Base-by-base conservation (phyloP, 768 basidiomycete genomes). In the Leccinum olivaceopallidum region DNA sequence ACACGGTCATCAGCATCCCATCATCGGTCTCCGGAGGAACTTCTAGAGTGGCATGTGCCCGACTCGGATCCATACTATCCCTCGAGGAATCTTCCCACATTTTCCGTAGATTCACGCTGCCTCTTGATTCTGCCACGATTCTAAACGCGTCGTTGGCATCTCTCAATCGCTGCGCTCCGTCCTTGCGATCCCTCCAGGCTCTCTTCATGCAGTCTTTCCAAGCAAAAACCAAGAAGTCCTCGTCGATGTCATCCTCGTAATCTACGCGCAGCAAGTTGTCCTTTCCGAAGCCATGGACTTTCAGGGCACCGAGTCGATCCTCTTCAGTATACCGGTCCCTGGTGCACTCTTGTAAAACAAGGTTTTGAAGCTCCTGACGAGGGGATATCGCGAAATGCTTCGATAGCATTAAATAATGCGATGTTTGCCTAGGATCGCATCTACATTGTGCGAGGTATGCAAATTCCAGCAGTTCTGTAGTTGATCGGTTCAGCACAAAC, bases 361-460 rank as follows among this genome's bases (percentile, higher is more conserved):
- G 75, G 51, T 83, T 81, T 64, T 86, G 83, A 3, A 93, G 75
- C 30, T 77, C 77, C 18, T 74, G 67, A 67, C 24, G 79, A 58
- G 66, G 71, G 60, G 75, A 82, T 65, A 73, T 84, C 79, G 30
- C 80, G 80, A 57, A 80, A 75, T 53, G 77, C 76, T 56, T 83
- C 76, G 60, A 90, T 76, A 16, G 77, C 71, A 24, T 57, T 77
- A 90, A 92, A 70, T 92, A 89, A 14, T 75, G 69, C 5, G 84
- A 63, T 0, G 90, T 92, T 39, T 79, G 75, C 4, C 73, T 76
- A 32, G 90, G 90, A 67, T 93, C 86, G 72, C 92, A 94, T 60
- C 90, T 88, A 68, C 85, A 89, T 72, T 94, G 90, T 0, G 90
- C 87, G 57, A 87, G 74, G 67, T 94, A 94, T 1, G 86, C 90